Evolutionary conservation across 1,284 basidiomycete genomes (phyloP).

Genomic region (Macrocystidia cucumis): DNA sequence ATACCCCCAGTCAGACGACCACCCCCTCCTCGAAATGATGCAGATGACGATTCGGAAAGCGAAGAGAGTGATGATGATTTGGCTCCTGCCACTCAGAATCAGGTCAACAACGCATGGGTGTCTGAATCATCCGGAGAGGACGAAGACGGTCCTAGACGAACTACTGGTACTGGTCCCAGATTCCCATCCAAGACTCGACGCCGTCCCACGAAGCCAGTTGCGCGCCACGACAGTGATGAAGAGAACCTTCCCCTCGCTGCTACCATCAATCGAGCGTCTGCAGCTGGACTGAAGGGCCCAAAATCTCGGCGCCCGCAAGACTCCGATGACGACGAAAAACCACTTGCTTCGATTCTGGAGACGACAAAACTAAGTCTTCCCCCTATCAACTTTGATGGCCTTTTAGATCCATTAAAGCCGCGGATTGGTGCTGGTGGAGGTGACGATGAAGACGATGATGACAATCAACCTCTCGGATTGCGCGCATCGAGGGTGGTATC

Average conservation of each 20-base stretch:
- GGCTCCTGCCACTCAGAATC: constrained; percentile 7
- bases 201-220: constrained; percentile 9
- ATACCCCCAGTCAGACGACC: constrained; percentile 37
- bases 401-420: constrained; percentile 15
- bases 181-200: constrained; percentile 27
- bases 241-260: constrained; percentile 70
- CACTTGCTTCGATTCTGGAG: constrained; percentile 51
- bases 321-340: constrained; percentile 69
- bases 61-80: constrained; percentile 38
- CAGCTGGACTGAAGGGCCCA: too few species aligned
- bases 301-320: constrained; percentile 28
- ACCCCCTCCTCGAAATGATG: constrained; percentile 34
- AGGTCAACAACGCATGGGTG: constrained; percentile 38
- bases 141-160: constrained; percentile 35
- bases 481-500: constrained; percentile 38
- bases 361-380: constrained; percentile 43
- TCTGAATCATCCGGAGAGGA: constrained; percentile 55
- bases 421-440: too few species aligned
- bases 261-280: constrained; percentile 42
- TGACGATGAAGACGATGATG: constrained; percentile 56
- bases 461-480: constrained; percentile 60
- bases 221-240: constrained; percentile 48
- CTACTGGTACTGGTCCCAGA: constrained; percentile 45
- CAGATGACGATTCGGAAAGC: constrained; percentile 43
- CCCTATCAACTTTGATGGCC: constrained; percentile 33